Conservation (phyloP, 345 rosid genomes). For the Toxicodendron radicans region DNA sequence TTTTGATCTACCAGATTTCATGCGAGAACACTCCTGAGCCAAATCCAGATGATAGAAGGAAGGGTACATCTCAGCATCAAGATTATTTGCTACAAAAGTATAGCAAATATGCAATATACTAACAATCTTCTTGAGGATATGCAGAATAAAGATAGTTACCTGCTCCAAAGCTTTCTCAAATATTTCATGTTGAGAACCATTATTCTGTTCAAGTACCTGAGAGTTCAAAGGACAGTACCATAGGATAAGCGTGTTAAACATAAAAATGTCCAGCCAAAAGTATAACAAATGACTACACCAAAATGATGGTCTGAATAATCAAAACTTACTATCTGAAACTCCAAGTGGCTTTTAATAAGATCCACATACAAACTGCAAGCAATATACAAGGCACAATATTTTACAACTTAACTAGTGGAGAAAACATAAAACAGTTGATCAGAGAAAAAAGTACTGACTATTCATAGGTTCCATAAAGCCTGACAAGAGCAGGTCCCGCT, state of each 20-base stretch:
- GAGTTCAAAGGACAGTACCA: conserved; percentile 7
- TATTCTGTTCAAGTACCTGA: conserved; percentile 42
- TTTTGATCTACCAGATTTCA: conserved; percentile 26
- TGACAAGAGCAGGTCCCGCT: conserved; percentile 39
- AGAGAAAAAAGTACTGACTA: conserved; percentile 37
- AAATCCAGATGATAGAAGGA: conserved; percentile 22
- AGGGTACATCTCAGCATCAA: conserved; percentile 6
- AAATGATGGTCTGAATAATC: background rate
- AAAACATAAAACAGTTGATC: conserved; percentile 1
- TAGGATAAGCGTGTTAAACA: background rate
- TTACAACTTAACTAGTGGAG: background rate
- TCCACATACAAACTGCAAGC: conserved; percentile 44
- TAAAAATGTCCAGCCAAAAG: conserved; percentile 1
- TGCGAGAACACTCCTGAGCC: conserved; percentile 34
- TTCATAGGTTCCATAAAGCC: conserved; percentile 55
- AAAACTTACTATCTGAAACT: conserved; percentile 46
- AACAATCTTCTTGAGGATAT: background rate
- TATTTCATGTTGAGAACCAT: conserved; percentile 34
- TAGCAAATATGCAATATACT: background rate
- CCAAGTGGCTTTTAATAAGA: conserved; percentile 34
- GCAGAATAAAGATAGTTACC: conserved; percentile 27
- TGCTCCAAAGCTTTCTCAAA: conserved; percentile 44
- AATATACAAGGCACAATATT: conserved; percentile 15
- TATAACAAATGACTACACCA: background rate
- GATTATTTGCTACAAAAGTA: conserved; percentile 1